These are phyloP conservation scores for Albatrellus sp. DNA, from an alignment of 1,284 basidiomycete genomes.

Conservation along the genomic window DNA sequence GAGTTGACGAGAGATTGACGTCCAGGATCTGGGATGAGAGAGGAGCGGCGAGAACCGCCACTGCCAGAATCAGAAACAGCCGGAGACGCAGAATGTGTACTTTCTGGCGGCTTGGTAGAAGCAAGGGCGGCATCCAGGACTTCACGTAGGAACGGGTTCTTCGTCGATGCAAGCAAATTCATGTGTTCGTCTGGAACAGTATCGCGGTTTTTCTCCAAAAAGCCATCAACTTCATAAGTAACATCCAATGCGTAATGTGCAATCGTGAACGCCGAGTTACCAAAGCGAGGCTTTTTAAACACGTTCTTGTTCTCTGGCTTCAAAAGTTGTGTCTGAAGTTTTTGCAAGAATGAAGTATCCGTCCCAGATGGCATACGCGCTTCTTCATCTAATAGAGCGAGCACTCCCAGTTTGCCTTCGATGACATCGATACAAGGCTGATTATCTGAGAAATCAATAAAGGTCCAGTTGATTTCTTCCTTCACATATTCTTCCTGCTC, in stretches of 20 bases:
- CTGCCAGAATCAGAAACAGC: slow-evolving; percentile 65
- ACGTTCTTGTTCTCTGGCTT: slow-evolving; percentile 83
- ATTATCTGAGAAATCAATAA: slow-evolving; percentile 99
- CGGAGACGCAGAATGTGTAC: slow-evolving; percentile 54
- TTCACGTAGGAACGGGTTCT: slow-evolving; percentile 89
- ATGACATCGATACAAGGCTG: slow-evolving; percentile 99
- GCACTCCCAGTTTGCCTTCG: slow-evolving; percentile 92
- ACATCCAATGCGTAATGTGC: slow-evolving; percentile 98
- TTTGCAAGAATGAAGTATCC: slow-evolving; percentile 89
- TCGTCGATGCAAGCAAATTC: slow-evolving; percentile 72
- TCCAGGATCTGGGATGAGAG: slow-evolving; percentile 76
- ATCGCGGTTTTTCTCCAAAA: slow-evolving; percentile 98
- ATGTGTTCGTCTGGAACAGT: slow-evolving; percentile 99
- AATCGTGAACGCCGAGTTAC: slow-evolving; percentile 94
- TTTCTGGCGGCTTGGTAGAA: slow-evolving; percentile 55
- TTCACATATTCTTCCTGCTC: slow-evolving; percentile 99
- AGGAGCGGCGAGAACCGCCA: slow-evolving; percentile 62
- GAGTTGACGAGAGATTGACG: slow-evolving; percentile 58
- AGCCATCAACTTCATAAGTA: slow-evolving; percentile 96
- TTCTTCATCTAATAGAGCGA: slow-evolving; percentile 95
- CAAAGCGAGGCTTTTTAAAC: slow-evolving; percentile 98
- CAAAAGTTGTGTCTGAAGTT: slow-evolving; percentile 78
- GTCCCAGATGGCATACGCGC: slow-evolving; percentile 92
- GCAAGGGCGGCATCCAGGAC: slow-evolving; percentile 84
- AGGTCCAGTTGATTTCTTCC: slow-evolving; percentile 99